Conservation (phyloP, 331 rosid species). For the Cydonia oblonga region DNA sequence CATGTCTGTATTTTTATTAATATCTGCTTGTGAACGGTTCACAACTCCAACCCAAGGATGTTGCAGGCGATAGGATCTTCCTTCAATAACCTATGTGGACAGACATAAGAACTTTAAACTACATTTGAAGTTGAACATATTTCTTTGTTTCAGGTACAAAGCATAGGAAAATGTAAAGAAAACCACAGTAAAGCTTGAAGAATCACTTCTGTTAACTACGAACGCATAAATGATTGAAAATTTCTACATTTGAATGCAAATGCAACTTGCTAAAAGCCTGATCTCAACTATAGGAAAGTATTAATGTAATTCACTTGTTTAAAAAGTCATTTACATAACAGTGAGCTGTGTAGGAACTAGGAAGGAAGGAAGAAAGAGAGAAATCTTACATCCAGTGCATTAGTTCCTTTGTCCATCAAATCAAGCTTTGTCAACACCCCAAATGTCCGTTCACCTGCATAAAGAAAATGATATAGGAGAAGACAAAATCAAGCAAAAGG, state of each 20-base stretch:
- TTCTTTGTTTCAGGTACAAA: background rate
- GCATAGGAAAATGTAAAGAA: background rate
- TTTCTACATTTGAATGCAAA: background rate
- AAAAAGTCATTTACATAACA: background rate
- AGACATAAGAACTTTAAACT: background rate
- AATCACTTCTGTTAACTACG: background rate
- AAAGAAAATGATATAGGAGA: constrained; percentile 6
- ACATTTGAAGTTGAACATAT: background rate
- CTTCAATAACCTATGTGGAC: constrained; percentile 65
- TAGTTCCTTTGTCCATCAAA: constrained; percentile 98
- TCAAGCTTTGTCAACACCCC: constrained; percentile 96
- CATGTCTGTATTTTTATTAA: constrained; percentile 89
- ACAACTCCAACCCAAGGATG: constrained; percentile 97
- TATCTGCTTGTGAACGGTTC: constrained; percentile 91
- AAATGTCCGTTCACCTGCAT: constrained; percentile 79
- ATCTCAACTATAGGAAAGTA: background rate
- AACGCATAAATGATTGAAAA: background rate
- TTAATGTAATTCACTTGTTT: background rate
- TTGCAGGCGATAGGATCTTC: constrained; percentile 83
- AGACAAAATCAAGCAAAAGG: background rate
- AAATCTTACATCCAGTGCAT: constrained; percentile 71
- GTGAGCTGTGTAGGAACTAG: background rate
- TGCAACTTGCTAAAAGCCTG: background rate
- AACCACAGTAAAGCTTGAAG: background rate
- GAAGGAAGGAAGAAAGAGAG: background rate